These are phyloP conservation scores for Trifolium subterraneum DNA, from an alignment of 306 rosid genomes.

Conservation along the genomic window DNA sequence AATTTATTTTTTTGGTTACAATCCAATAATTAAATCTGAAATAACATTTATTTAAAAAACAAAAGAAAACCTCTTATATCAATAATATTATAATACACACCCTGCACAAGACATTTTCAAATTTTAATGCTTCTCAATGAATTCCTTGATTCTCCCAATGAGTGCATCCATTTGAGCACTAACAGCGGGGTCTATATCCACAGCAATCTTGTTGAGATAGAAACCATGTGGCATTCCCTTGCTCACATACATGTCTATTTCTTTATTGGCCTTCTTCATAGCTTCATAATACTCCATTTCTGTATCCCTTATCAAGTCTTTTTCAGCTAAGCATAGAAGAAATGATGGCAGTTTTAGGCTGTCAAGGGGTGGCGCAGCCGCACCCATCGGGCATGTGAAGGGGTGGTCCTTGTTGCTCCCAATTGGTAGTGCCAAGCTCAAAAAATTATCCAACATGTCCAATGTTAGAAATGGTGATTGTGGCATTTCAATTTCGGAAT, in stretches of 20 bases:
- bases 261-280: slow-evolving; percentile 65
- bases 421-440: slow-evolving; percentile 52
- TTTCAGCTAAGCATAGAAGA: slow-evolving; percentile 65
- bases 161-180: slow-evolving; percentile 45
- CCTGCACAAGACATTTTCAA: not conserved
- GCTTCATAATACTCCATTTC: slow-evolving; percentile 69
- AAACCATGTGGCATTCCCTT: slow-evolving; percentile 63
- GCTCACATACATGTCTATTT: slow-evolving; percentile 50
- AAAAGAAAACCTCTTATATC: too few species aligned
- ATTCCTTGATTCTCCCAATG: slow-evolving; percentile 47
- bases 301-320: slow-evolving; percentile 59
- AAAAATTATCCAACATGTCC: slow-evolving; percentile 73
- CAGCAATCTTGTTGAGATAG: slow-evolving; percentile 63
- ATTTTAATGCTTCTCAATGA: slow-evolving; percentile 54
- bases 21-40: too few species aligned
- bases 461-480: slow-evolving; percentile 67
- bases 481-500: slow-evolving; percentile 65
- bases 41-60: too few species aligned
- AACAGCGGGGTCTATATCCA: slow-evolving; percentile 54
- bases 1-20: too few species aligned
- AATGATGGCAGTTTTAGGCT: slow-evolving; percentile 58
- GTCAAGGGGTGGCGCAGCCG: slow-evolving; percentile 46
- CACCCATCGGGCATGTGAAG: slow-evolving; percentile 72
- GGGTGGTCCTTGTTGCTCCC: slow-evolving; percentile 73
- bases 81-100: too few species aligned